Base-by-base conservation (phyloP, 345 rosid genomes). In the Adansonia digitata region DNA sequence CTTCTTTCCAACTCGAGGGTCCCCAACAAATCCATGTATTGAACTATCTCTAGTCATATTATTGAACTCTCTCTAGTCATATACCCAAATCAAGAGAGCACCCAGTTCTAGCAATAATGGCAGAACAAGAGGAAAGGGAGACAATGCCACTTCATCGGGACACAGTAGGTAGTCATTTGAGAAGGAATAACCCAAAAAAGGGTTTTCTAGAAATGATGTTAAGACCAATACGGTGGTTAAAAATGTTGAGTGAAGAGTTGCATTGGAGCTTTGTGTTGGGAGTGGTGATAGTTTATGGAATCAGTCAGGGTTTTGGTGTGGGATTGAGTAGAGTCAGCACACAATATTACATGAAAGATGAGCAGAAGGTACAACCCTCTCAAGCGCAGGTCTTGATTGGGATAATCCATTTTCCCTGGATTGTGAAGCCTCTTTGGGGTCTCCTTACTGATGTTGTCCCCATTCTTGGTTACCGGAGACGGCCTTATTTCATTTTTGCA, bases 381-480 rank as follows among this genome's bases (percentile, higher is more conserved):
- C 76, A 88, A 82, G 82, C 90, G 0, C 85, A 84, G 75, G 27
- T 84, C 43, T 84, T 83, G 57, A 73, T 75, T 40, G 97, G 90
- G 31, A 74, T 91, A 67, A 82, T 82, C 77, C 83, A 83, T 64
- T 66, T 88, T 60, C 94, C 94, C 64, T 89, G 92, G 92, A 79
- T 89, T 75, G 79, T 91, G 14, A 89, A 91, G 82, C 94, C 97
- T 37, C 12, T 91, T 3, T 89, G 97, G 97, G 94, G 92, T 24
- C 81, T 91, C 5, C 77, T 91, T 48, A 88, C 97, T 20, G 94
- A 91, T 77, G 78, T 82, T 61, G 77, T 91, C 20, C 94, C 94
- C 13, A 42, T 89, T 77, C 63, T 74, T 9, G 92, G 92, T 29
- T 91, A 84, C 65, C 76, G 83, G 37, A 82, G 97, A 69, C 87